These are phyloP conservation scores for Vaccinium vitisidaea DNA, from an alignment of 148 eudicot species.

Conservation along the genomic window DNA sequence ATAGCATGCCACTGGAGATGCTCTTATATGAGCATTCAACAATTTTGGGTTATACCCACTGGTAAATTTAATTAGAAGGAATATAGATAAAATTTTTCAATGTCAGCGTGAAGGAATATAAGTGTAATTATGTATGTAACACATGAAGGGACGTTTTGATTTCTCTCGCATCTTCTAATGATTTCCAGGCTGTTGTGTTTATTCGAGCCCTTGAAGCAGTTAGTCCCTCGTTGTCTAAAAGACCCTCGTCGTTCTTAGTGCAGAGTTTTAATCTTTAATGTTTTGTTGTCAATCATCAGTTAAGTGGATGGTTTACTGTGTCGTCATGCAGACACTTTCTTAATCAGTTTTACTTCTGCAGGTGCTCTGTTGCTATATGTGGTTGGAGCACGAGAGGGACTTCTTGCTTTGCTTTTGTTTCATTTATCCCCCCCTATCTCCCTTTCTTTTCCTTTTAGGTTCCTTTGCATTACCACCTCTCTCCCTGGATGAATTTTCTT, in stretches of 20 bases:
- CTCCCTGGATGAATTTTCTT: background rate
- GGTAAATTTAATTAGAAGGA: background rate
- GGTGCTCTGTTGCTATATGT: conserved; percentile 4
- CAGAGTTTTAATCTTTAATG: background rate
- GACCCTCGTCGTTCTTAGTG: background rate
- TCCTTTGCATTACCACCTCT: background rate
- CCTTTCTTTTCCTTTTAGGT: background rate
- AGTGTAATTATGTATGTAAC: background rate
- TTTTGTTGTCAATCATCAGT: background rate
- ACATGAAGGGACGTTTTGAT: background rate
- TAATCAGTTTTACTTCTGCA: background rate
- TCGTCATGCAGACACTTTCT: background rate
- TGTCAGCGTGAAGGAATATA: too few relatives aligned
- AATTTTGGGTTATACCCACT: background rate
- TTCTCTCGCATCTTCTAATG: conserved; percentile 6
- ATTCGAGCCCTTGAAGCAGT: background rate
- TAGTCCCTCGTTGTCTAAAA: background rate
- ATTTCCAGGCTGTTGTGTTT: background rate
- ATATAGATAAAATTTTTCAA: background rate
- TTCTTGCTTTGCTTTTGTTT: background rate
- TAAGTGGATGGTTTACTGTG: background rate
- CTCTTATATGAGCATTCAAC: background rate
- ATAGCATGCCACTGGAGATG: too few relatives aligned
- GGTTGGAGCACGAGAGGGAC: background rate
- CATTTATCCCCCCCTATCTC: background rate